A percentile compares a stretch with the other conserved stretches of the same genome.
phyloP scores from a whole-genome alignment of 2,329 filamentous ascomycete genomes.

The Xylariales sp. region DNA sequence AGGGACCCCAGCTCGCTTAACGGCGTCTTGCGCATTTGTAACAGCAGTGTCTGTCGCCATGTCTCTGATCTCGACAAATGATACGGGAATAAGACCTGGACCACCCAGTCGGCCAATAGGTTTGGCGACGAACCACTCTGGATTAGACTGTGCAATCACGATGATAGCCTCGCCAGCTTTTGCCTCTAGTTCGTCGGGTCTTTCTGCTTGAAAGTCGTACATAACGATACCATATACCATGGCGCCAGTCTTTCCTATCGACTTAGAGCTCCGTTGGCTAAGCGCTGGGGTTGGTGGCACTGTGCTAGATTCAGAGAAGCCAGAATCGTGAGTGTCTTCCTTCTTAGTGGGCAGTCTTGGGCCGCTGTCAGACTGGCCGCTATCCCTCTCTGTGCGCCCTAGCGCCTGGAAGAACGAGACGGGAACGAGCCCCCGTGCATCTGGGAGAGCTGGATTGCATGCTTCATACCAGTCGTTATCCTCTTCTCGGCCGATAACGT shows the following conservation, averaged over 20 bases:
- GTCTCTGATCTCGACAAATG: conserved; percentile 95
- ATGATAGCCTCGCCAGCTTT: conserved; percentile 97
- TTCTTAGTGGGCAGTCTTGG: conserved; percentile 63
- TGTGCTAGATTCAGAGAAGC: conserved; percentile 74
- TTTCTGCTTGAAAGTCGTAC: conserved; percentile 95
- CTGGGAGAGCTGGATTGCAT: conserved; percentile 90
- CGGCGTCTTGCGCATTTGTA: conserved; percentile 83
- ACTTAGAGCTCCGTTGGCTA: conserved; percentile 63
- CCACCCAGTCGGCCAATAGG: conserved; percentile 98
- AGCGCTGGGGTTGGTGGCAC: conserved; percentile 50
- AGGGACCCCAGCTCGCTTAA: conserved; percentile 88
- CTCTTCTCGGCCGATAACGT: conserved; percentile 96
- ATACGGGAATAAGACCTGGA: conserved; percentile 93
- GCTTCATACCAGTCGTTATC: conserved; percentile 98
- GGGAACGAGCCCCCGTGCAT: conserved; percentile 89
- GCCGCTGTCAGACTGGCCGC: conserved; percentile 74
- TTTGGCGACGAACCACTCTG: conserved; percentile 99
- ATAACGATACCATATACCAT: conserved; percentile 98
- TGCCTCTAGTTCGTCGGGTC: conserved; percentile 95
- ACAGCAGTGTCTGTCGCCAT: conserved; percentile 90
- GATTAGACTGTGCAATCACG: conserved; percentile 97
- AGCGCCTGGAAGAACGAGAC: conserved; percentile 94
- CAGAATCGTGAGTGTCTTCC: conserved; percentile 84
- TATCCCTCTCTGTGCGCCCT: conserved; percentile 91
- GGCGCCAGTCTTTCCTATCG: conserved; percentile 70